These are phyloP conservation scores for Talaromyces wortmannii DNA, from an alignment of 495 filamentous ascomycete species.

Conservation along the genomic window DNA sequence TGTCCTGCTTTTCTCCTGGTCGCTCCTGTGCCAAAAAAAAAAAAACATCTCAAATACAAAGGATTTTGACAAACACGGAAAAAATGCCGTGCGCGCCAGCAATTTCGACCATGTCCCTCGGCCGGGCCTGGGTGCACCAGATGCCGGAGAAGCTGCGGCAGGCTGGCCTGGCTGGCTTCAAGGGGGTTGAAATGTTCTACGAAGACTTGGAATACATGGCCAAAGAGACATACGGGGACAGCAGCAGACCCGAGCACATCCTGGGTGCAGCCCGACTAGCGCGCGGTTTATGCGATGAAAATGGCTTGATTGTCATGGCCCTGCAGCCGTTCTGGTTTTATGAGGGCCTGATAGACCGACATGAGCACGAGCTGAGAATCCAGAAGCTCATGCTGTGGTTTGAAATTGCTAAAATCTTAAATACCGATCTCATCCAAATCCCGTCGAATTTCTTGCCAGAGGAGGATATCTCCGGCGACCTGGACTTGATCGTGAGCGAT, in stretches of 20 bases:
- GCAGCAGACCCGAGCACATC: slow-evolving; percentile 28
- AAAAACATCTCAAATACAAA: too few species aligned
- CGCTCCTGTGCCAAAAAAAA: too few species aligned
- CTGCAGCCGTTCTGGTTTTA: slow-evolving; percentile 70
- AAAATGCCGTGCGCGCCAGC: slow-evolving; percentile 10
- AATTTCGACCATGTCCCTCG: slow-evolving; percentile 58
- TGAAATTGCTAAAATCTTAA: slow-evolving; percentile 47
- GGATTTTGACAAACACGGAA: too few species aligned
- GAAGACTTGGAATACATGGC: slow-evolving; percentile 68
- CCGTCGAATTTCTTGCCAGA: slow-evolving; percentile 57
- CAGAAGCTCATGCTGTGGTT: slow-evolving; percentile 60
- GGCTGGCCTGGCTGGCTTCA: slow-evolving; percentile 56
- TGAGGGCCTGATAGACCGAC: slow-evolving; percentile 57
- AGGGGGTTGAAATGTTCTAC: slow-evolving; percentile 71
- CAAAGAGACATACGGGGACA: slow-evolving; percentile 7
- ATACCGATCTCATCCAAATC: slow-evolving; percentile 58
- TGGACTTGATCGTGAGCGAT: slow-evolving; percentile 54
- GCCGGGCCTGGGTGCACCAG: slow-evolving; percentile 54
- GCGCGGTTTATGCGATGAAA: slow-evolving; percentile 9
- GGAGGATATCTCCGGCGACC: slow-evolving; percentile 47
- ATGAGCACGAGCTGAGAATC: slow-evolving; percentile 44
- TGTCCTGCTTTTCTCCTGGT: too few species aligned
- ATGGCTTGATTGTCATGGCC: slow-evolving; percentile 31
- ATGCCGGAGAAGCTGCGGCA: slow-evolving; percentile 58
- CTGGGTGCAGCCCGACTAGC: slow-evolving; percentile 43